These are phyloP conservation scores for Melaleuca quinquenervia DNA, from an alignment of 345 rosid genomes.

Conservation along the genomic window DNA sequence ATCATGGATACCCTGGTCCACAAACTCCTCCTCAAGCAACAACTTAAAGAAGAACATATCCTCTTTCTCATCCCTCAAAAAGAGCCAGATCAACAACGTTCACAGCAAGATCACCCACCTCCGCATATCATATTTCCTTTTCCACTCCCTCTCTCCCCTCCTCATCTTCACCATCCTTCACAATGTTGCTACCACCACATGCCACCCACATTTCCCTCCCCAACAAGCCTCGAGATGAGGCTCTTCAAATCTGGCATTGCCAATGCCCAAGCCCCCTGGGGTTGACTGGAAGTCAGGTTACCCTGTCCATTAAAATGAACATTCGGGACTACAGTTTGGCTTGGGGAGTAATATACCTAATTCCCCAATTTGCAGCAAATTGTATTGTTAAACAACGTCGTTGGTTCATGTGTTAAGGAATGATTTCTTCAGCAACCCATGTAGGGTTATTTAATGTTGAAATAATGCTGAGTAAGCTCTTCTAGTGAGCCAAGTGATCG, in stretches of 20 bases:
- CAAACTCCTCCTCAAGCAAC: constrained; percentile 86
- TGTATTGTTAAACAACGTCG: neutral
- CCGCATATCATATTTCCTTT: neutral
- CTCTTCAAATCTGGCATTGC: neutral
- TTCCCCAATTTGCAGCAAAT: neutral
- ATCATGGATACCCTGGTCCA: constrained; percentile 74
- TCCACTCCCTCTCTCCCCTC: neutral
- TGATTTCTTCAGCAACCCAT: neutral
- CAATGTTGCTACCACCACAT: neutral
- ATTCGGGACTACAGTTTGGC: neutral
- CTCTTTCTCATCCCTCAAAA: constrained; percentile 56
- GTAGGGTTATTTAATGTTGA: neutral
- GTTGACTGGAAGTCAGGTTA: neutral
- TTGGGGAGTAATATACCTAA: neutral
- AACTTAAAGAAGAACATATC: constrained; percentile 84
- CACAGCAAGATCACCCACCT: neutral
- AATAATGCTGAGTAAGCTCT: neutral
- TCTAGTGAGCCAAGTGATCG: neutral
- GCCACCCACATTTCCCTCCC: neutral
- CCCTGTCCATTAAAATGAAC: neutral
- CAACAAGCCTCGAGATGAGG: neutral
- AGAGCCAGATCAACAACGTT: constrained; percentile 26
- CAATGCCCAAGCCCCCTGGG: neutral
- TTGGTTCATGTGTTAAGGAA: neutral
- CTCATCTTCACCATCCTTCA: neutral